Evolutionary conservation across 78 protist species (phyloP), one percentile per base, ranked within the genome.

Genomic region (Dictyostelium purpureum): DNA sequence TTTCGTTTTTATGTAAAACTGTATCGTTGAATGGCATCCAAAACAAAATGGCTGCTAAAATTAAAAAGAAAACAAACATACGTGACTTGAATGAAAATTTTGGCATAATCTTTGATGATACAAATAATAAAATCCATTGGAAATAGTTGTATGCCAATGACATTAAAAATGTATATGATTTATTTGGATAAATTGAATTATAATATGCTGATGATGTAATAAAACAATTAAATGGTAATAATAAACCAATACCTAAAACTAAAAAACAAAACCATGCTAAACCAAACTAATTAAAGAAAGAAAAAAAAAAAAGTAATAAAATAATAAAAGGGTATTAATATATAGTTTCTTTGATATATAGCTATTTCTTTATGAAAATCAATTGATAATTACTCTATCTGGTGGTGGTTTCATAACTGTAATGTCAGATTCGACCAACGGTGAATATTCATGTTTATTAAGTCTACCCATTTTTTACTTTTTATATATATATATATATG

Each of bases 161-260:
- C 80, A 79, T 79, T 7, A 90, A 35, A 43, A 90, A 79, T 26
- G 79, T 9, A 63, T 81, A 90, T 11, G 79, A 45, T 21, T 26
- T 51, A 6, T 1, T 42, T 49, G 88, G 88, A 79, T 90, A 90
- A 14, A 79, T 51, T 28, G 40, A 18, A 33, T 10, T 10, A 57
- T 63, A 90, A 69, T 70, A 90, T 26, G 49, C 89, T 11, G 73
- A 47, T 37, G 94, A 76, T 42, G 94, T 80, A 35, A 90, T 52
- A 61, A 74, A 90, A 59, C 85, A 71, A 63, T 90, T 90, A 71
- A 79, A 90, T 40, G 94, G 94, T n/a, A 79, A 81, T 24, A 90
- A 61, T 33, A 76, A 61, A 4, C 89, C 94, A 26, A 90, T 61
- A 67, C 94, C 94, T 40, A 90, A 65, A 24, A 79, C 24, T 9